These are phyloP conservation scores for Hygrocybe punicea DNA, from an alignment of 768 basidiomycete genomes.

Conservation along the genomic window DNA sequence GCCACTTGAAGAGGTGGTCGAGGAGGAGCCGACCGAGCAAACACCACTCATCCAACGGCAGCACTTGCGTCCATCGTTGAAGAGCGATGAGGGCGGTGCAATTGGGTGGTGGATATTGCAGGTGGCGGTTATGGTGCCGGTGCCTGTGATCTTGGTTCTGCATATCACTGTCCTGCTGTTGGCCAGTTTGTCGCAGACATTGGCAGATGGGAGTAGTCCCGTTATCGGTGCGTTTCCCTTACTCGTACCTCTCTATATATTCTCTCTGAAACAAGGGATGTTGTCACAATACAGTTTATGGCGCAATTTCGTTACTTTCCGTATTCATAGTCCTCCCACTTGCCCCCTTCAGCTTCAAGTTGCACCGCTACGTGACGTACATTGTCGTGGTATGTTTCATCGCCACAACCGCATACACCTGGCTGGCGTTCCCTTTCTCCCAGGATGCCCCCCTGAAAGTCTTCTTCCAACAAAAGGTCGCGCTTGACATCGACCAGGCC, in stretches of 20 bases:
- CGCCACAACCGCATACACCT: conserved; percentile 41
- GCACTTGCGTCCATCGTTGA: background rate
- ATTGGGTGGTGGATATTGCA: conserved; percentile 57
- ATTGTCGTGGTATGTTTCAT: conserved; percentile 41
- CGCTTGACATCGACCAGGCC: conserved; percentile 34
- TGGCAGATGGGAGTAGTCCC: conserved; percentile 59
- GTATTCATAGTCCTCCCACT: conserved; percentile 56
- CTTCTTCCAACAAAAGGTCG: conserved; percentile 63
- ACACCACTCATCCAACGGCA: conserved; percentile 48
- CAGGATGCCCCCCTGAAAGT: conserved; percentile 60
- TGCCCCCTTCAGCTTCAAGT: conserved; percentile 59
- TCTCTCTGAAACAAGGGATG: background rate
- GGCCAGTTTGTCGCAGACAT: conserved; percentile 50
- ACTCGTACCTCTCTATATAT: background rate
- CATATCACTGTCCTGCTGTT: conserved; percentile 51
- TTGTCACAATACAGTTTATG: conserved; percentile 50
- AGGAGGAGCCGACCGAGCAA: conserved; percentile 47
- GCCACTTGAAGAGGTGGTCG: conserved; percentile 11
- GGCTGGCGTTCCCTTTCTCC: conserved; percentile 61
- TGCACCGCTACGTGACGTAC: conserved; percentile 31
- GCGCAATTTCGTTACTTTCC: conserved; percentile 42
- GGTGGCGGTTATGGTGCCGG: conserved; percentile 49
- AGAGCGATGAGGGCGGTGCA: conserved; percentile 22
- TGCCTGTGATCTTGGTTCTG: conserved; percentile 50
- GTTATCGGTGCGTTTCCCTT: conserved; percentile 38